Percentiles rank a stretch among this genome's conserved stretches.
These are phyloP conservation scores for Globisporangium acanthophoron DNA, from an alignment of 352 stramenopile genomes.

Conservation along the genomic window DNA sequence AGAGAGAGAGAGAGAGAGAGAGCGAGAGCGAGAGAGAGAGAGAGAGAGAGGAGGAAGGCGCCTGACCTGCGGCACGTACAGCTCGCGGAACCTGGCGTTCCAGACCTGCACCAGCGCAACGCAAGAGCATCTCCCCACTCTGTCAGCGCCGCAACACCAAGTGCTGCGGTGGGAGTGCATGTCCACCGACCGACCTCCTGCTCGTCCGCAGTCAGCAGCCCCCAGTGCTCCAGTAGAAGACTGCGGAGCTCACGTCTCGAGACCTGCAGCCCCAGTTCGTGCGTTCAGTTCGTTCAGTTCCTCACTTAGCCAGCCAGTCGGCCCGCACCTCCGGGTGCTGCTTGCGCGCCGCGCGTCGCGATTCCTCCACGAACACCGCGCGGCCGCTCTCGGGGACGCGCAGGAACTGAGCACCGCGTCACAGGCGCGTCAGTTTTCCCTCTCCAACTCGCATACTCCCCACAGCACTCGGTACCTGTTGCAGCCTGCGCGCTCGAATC, in stretches of 20 bases:
- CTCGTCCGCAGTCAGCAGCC: constrained; percentile 19
- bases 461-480: constrained; percentile 20
- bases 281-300: background rate
- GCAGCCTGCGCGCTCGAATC: constrained; percentile 41
- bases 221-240: constrained; percentile 22
- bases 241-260: constrained; percentile 22
- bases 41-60: background rate
- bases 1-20: too few relatives aligned
- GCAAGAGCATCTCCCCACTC: too few relatives aligned
- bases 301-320: background rate
- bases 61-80: constrained; percentile 2
- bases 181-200: constrained; percentile 18
- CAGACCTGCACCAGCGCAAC: constrained; percentile 4
- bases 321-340: constrained; percentile 21
- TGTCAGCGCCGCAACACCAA: constrained; percentile 4
- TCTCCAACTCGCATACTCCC: too few relatives aligned
- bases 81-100: constrained; percentile 9
- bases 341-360: constrained; percentile 14
- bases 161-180: too few relatives aligned
- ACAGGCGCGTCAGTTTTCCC: too few relatives aligned
- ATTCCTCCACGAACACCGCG: constrained; percentile 33
- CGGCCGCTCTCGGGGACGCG: constrained; percentile 21
- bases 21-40: too few relatives aligned
- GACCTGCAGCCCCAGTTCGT: constrained; percentile 9
- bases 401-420: constrained; percentile 20